A percentile compares a stretch with the other conserved stretches of the same genome.
Evolutionary conservation across 192 early-diverging fungal species (phyloP).

Genomic region (Chytriomyces hyalinus): DNA sequence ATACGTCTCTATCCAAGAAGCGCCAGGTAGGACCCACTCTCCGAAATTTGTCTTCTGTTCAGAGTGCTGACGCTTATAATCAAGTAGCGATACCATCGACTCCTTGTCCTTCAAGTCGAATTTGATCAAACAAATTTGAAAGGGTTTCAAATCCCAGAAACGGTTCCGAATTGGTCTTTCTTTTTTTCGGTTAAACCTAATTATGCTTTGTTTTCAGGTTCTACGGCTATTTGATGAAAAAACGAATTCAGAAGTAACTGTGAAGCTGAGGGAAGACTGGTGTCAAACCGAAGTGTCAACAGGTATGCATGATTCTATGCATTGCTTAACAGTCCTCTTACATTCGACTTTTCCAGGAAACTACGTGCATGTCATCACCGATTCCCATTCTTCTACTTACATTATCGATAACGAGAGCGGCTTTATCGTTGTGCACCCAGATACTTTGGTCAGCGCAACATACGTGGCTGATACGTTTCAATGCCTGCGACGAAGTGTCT

Average conservation of each 20-base stretch:
- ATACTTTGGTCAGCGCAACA: slow-evolving; percentile 78
- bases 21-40: neutral
- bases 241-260: slow-evolving; percentile 21
- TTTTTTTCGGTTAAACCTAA: neutral
- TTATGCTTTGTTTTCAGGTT: slow-evolving; percentile 3
- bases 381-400: slow-evolving; percentile 33
- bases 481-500: slow-evolving; percentile 79
- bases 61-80: neutral
- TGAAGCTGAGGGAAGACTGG: slow-evolving; percentile 75
- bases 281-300: slow-evolving; percentile 55
- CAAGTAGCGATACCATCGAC: slow-evolving; percentile 37
- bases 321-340: neutral
- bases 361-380: slow-evolving; percentile 64
- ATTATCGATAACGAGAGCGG: slow-evolving; percentile 66
- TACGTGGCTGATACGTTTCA: slow-evolving; percentile 72
- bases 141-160: slow-evolving; percentile 17
- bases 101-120: slow-evolving; percentile 47
- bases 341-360: slow-evolving; percentile 55
- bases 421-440: slow-evolving; percentile 80
- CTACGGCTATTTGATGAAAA: slow-evolving; percentile 45
- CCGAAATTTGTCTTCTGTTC: neutral
- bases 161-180: slow-evolving; percentile 7
- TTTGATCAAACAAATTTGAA: slow-evolving; percentile 12
- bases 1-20: neutral
- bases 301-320: slow-evolving; percentile 39